A percentile compares a stretch with the other conserved stretches of the same genome.
Evolutionary conservation across 148 eudicot genomes (phyloP).

Genomic region (Chenopodium suecicum): DNA sequence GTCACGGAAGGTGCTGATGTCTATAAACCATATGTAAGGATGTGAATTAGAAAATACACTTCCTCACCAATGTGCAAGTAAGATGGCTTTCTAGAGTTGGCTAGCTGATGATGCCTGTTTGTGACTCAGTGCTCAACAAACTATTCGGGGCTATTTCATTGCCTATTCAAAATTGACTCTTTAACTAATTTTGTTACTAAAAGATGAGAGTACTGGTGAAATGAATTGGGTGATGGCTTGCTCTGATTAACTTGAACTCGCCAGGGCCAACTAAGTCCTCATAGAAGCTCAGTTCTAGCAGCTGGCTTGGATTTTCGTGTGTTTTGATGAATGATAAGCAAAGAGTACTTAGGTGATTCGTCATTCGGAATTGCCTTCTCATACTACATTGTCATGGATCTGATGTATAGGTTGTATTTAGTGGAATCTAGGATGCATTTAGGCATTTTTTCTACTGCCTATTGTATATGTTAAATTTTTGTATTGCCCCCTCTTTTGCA

Average conservation of each 20-base stretch:
- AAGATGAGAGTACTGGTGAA: background rate
- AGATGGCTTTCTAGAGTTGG: background rate
- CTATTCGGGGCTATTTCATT: too few species aligned
- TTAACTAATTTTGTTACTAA: background rate
- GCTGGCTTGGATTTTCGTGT: background rate
- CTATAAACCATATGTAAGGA: background rate
- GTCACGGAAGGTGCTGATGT: background rate
- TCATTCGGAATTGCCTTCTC: background rate
- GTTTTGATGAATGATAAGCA: background rate
- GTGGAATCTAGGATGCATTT: background rate
- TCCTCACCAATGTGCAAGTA: background rate
- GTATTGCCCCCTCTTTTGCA: too few species aligned
- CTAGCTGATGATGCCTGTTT: background rate
- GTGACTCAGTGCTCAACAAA: background rate
- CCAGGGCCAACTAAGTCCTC: background rate
- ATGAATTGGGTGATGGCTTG: background rate
- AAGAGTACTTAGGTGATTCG: background rate
- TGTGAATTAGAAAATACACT: background rate
- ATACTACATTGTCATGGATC: background rate
- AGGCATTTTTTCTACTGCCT: too few species aligned
- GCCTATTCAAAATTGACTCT: too few species aligned
- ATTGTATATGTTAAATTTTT: too few species aligned
- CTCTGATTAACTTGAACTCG: background rate
- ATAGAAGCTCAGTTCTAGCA: background rate
- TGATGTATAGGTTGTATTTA: background rate